These are phyloP conservation scores for Malassezia japonica DNA, from an alignment of 1,284 basidiomycete species.

Conservation along the genomic window DNA sequence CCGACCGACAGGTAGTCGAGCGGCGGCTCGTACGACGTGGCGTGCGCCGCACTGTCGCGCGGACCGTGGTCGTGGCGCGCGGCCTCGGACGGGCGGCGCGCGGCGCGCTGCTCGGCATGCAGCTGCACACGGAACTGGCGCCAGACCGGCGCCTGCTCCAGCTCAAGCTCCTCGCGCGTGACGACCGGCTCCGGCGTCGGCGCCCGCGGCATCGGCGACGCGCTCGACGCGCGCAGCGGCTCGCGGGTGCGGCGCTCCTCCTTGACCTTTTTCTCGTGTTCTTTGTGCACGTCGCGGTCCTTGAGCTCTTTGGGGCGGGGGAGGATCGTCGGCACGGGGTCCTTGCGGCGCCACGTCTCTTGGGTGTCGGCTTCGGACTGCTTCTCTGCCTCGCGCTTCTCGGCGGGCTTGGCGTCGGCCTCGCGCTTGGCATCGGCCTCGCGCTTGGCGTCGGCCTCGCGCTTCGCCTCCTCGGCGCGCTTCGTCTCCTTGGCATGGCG, in stretches of 20 bases:
- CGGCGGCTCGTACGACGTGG: neutral
- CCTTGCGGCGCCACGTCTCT: slow-evolving; percentile 9
- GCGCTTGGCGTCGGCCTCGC: no score
- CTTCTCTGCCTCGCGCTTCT: no score
- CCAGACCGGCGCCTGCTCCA: slow-evolving; percentile 15
- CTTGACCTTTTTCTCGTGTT: no score
- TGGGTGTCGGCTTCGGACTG: neutral
- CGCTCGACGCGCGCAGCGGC: neutral
- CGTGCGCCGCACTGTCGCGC: neutral
- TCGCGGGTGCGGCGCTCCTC: no score
- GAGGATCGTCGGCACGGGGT: neutral
- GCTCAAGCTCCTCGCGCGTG: neutral
- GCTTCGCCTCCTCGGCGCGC: neutral
- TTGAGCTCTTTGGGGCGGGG: neutral
- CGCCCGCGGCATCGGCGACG: neutral
- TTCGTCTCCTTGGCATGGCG: slow-evolving; percentile 1
- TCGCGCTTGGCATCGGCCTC: no score
- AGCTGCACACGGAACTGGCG: slow-evolving; percentile 13
- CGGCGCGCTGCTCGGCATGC: neutral
- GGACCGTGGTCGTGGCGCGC: neutral
- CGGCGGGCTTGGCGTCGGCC: neutral
- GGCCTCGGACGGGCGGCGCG: neutral
- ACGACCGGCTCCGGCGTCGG: neutral
- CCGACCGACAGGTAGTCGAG: neutral
- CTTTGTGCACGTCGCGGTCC: no score